phyloP scores from a whole-genome alignment of 345 rosid species.

The Populus davidiana region DNA sequence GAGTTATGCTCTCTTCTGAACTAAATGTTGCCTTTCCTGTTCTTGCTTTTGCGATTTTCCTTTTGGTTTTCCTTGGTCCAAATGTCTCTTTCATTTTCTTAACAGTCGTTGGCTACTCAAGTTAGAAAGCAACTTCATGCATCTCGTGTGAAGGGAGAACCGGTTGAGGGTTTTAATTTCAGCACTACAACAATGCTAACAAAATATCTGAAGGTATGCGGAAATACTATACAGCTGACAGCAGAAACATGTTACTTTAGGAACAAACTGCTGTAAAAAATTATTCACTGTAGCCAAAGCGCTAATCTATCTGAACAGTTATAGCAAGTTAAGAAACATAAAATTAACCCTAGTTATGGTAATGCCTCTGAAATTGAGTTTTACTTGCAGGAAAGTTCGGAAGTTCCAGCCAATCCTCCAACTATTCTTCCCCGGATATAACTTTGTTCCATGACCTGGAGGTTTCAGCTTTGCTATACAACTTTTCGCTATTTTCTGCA shows the following conservation, averaged over 20 bases:
- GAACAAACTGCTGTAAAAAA: background rate
- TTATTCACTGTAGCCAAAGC: background rate
- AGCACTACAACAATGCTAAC: conserved; percentile 72
- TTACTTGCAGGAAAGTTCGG: conserved; percentile 51
- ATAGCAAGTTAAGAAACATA: background rate
- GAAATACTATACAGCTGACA: background rate
- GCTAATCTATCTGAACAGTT: background rate
- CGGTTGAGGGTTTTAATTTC: conserved; percentile 75
- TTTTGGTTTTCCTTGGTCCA: background rate
- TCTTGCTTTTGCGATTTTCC: background rate
- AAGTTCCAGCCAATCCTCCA: conserved; percentile 46
- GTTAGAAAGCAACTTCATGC: conserved; percentile 85
- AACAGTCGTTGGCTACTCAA: conserved; percentile 77
- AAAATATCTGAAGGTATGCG: conserved; percentile 68
- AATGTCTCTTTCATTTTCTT: background rate
- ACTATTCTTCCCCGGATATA: conserved; percentile 50
- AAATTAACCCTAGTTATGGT: background rate
- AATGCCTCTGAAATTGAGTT: conserved; percentile 1
- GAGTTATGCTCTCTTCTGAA: background rate
- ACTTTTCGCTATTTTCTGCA: background rate
- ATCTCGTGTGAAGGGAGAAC: conserved; percentile 62
- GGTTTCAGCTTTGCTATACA: too few relatives aligned
- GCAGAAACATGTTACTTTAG: background rate
- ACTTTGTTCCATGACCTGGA: background rate
- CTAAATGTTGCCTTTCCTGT: background rate